phyloP scores from a whole-genome alignment of 202 grass and related monocot species.

The Saccharum hybrid region DNA sequence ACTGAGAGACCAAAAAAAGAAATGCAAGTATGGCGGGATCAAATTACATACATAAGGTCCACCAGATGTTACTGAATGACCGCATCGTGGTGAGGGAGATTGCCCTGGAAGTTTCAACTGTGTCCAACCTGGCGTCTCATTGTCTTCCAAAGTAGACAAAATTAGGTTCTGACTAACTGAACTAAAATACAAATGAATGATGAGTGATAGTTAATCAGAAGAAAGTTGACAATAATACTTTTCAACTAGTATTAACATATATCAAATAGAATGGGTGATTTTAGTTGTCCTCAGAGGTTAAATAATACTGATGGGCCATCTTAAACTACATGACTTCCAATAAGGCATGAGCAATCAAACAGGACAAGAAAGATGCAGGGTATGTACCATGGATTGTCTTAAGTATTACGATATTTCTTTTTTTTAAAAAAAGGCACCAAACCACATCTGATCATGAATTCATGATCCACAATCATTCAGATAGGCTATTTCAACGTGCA shows the following conservation, averaged over 20 bases:
- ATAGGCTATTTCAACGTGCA: constrained; percentile 29
- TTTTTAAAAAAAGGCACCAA: neutral
- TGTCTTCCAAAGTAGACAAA: constrained; percentile 61
- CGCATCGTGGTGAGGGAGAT: constrained; percentile 75
- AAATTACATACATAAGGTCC: constrained; percentile 89
- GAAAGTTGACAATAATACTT: neutral
- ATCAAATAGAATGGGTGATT: neutral
- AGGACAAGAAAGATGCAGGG: neutral
- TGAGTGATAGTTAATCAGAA: neutral
- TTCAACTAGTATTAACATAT: constrained; percentile 9
- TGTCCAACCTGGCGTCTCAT: constrained; percentile 87
- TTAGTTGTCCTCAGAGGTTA: neutral
- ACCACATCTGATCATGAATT: neutral
- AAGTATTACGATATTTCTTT: neutral
- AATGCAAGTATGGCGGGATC: neutral
- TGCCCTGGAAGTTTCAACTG: constrained; percentile 94
- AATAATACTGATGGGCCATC: constrained; percentile 26
- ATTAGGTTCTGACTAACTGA: constrained; percentile 22
- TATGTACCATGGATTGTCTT: neutral
- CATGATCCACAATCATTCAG: neutral
- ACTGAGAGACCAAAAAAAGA: neutral
- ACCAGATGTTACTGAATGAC: constrained; percentile 90
- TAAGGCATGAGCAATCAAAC: constrained; percentile 1
- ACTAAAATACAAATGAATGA: constrained; percentile 31
- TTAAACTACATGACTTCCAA: constrained; percentile 27